phyloP scores from a whole-genome alignment of 768 basidiomycete genomes.

The Amanita pallidorosea region DNA sequence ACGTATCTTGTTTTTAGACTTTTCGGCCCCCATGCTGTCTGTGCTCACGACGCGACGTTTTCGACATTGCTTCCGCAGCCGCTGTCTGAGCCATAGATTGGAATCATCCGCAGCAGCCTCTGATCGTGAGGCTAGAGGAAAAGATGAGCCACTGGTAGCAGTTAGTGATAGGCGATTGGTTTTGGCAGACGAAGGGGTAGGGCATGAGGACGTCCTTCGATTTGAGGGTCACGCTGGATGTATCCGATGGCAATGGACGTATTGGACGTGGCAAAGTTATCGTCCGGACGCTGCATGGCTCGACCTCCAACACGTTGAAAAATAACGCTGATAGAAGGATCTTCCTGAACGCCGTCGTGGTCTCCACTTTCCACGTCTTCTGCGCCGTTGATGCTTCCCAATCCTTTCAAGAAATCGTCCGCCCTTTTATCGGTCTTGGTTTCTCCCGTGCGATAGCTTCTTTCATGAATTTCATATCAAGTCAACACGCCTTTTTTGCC shows the following conservation, averaged over 20 bases:
- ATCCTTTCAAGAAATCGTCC: slow-evolving; percentile 64
- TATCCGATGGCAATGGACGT: slow-evolving; percentile 29
- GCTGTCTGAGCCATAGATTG: slow-evolving; percentile 76
- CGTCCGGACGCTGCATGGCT: slow-evolving; percentile 42
- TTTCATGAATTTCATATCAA: slow-evolving; percentile 95
- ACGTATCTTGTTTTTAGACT: slow-evolving; percentile 65
- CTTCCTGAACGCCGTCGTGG: slow-evolving; percentile 9
- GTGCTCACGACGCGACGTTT: slow-evolving; percentile 55
- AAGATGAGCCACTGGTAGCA: slow-evolving; percentile 7
- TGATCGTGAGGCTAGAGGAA: slow-evolving; percentile 7
- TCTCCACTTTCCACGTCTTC: slow-evolving; percentile 15
- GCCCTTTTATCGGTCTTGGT: slow-evolving; percentile 45
- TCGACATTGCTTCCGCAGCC: slow-evolving; percentile 19
- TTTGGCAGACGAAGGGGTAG: slow-evolving; percentile 13
- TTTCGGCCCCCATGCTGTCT: slow-evolving; percentile 44
- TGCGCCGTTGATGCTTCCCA: slow-evolving; percentile 31
- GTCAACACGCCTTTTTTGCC: slow-evolving; percentile 65
- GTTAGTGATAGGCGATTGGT: slow-evolving; percentile 9
- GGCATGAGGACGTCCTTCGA: slow-evolving; percentile 42
- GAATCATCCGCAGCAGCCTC: slow-evolving; percentile 12
- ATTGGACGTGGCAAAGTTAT: slow-evolving; percentile 18
- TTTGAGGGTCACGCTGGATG: slow-evolving; percentile 59
- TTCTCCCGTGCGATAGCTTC: slow-evolving; percentile 70
- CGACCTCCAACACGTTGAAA: slow-evolving; percentile 60
- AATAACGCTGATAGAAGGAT: slow-evolving; percentile 21